phyloP scores from a whole-genome alignment of 1,284 basidiomycete species.

The Irpex rosettiformis region DNA sequence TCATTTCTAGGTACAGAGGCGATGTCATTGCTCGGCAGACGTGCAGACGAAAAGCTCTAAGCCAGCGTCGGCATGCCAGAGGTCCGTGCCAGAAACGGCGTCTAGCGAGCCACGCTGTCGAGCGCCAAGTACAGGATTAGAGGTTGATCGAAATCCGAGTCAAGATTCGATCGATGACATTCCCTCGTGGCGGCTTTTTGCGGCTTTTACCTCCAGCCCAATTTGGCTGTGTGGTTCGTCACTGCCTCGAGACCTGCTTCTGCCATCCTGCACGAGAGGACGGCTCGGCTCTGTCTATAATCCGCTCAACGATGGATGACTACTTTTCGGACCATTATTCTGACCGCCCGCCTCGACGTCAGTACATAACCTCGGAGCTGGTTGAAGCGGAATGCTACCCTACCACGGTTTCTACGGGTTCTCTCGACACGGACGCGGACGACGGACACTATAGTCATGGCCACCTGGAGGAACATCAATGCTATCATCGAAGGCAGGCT shows the following conservation, averaged over 20 bases:
- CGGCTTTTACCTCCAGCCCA: constrained; percentile 11
- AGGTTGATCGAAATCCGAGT: constrained; percentile 8
- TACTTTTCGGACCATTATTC: constrained; percentile 4
- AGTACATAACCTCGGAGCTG: constrained; percentile 28
- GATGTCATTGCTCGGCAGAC: neutral
- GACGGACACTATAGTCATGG: constrained; percentile 32
- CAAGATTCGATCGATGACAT: constrained; percentile 12
- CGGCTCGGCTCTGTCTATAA: constrained; percentile 16
- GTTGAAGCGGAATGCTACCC: constrained; percentile 11
- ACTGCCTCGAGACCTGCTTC: constrained; percentile 24
- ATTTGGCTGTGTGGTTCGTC: constrained; percentile 19
- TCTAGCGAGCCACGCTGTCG: neutral
- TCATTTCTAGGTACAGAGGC: constrained; percentile 2
- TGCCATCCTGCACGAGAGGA: constrained; percentile 23
- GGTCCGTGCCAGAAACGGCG: constrained; percentile 12
- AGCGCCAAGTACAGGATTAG: constrained; percentile 12
- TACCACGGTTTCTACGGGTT: neutral
- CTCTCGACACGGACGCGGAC: constrained; percentile 14
- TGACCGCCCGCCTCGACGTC: neutral
- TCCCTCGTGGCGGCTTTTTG: constrained; percentile 8
- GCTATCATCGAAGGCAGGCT: constrained; percentile 64
- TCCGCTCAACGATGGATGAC: neutral
- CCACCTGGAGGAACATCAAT: constrained; percentile 64
- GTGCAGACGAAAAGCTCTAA: constrained; percentile 3
- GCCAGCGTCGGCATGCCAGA: constrained; percentile 10